Conservation (phyloP, 768 basidiomycete genomes). For the Boletus reticuloceps region DNA sequence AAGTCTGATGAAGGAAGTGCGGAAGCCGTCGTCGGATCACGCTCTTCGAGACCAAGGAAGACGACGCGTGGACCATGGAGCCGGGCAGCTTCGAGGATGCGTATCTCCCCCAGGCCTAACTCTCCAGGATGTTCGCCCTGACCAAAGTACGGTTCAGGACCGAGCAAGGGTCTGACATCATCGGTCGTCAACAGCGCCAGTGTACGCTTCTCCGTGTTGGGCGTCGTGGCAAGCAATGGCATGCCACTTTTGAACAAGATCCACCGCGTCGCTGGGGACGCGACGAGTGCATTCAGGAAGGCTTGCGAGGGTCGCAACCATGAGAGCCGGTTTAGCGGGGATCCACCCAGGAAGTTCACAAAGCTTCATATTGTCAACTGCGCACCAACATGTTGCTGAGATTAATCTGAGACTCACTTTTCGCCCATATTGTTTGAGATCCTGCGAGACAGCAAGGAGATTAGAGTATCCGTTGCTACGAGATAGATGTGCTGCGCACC, state of each 20-base stretch:
- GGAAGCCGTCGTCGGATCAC: conserved; percentile 38
- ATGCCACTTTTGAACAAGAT: conserved; percentile 72
- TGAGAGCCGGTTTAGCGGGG: conserved; percentile 76
- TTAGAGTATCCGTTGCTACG: background rate
- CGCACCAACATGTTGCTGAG: background rate
- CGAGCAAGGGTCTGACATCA: conserved; percentile 65
- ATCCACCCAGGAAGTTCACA: conserved; percentile 54
- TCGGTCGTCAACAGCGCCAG: conserved; percentile 57
- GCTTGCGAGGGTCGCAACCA: conserved; percentile 74
- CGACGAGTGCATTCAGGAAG: conserved; percentile 73
- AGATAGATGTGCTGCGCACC: background rate
- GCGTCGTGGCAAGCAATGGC: conserved; percentile 51
- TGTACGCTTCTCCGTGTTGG: conserved; percentile 32
- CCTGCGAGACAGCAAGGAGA: background rate
- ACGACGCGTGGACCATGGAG: conserved; percentile 60
- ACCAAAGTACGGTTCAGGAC: conserved; percentile 65
- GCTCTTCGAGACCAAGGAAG: conserved; percentile 79
- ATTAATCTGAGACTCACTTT: conserved; percentile 22
- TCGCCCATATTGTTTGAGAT: conserved; percentile 29
- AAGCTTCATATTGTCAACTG: conserved; percentile 31
- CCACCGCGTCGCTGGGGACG: conserved; percentile 65
- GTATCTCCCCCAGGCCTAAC: conserved; percentile 19
- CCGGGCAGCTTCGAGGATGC: conserved; percentile 53
- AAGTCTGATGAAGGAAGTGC: conserved; percentile 70
- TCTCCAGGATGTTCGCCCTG: conserved; percentile 54